Percentiles rank a stretch among this genome's conserved stretches.
These are phyloP conservation scores for Hemileccinum impolitum DNA, from an alignment of 768 basidiomycete species.

Conservation along the genomic window DNA sequence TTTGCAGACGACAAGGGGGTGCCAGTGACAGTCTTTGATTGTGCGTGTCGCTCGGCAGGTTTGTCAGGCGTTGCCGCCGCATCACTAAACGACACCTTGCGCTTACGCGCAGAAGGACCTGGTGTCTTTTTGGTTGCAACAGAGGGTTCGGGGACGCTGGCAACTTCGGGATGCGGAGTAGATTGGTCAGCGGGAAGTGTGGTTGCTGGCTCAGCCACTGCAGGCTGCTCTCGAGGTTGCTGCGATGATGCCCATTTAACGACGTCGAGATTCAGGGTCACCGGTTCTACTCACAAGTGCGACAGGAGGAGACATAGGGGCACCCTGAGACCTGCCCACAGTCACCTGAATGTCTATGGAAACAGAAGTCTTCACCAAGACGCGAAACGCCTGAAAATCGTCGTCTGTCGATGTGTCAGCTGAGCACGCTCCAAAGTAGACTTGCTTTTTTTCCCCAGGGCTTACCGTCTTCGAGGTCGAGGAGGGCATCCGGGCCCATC, in stretches of 20 bases:
- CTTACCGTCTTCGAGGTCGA: slow-evolving; percentile 78
- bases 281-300: slow-evolving; percentile 10
- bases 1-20: not conserved
- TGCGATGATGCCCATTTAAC: not conserved
- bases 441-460: not conserved
- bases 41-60: not conserved
- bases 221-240: not conserved
- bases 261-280: not conserved
- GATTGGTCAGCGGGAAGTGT: not conserved
- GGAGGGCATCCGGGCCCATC: slow-evolving; percentile 46
- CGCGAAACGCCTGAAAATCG: slow-evolving; percentile 72
- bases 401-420: slow-evolving; percentile 48
- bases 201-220: not conserved
- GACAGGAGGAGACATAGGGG: not conserved
- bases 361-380: slow-evolving; percentile 37
- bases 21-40: slow-evolving; percentile 6
- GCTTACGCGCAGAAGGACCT: slow-evolving; percentile 22
- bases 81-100: slow-evolving; percentile 17
- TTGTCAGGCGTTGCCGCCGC: not conserved
- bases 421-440: slow-evolving; percentile 4
- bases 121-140: not conserved
- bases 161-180: not conserved
- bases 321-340: slow-evolving; percentile 6
- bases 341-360: slow-evolving; percentile 40
- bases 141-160: not conserved